Evolutionary conservation across 2,329 filamentous ascomycete species (phyloP).

Genomic region (Ceratocystis lukuohia): DNA sequence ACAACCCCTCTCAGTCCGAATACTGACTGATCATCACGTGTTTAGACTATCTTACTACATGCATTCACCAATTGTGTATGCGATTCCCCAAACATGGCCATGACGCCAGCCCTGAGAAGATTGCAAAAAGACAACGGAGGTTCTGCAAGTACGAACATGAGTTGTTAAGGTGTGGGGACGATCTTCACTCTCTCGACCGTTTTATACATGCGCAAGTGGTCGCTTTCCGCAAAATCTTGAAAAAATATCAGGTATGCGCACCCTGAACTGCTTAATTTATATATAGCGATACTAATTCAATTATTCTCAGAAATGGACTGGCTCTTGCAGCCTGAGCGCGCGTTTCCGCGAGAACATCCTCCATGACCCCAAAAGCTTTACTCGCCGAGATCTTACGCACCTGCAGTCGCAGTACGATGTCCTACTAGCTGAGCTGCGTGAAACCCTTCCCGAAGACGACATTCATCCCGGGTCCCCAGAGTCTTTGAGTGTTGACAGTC

Average conservation of each 20-base stretch:
- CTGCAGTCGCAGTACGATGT: constrained; percentile 39
- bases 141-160: constrained; percentile 42
- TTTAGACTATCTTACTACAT: constrained; percentile 37
- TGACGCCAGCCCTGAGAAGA: constrained; percentile 20
- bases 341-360: constrained; percentile 57
- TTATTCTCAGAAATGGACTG: constrained; percentile 59
- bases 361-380: constrained; percentile 56
- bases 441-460: constrained; percentile 30
- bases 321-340: constrained; percentile 48
- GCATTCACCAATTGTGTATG: constrained; percentile 35
- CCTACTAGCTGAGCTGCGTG: constrained; percentile 35
- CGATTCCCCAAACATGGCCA: constrained; percentile 28
- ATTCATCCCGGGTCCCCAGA: constrained; percentile 31
- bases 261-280: background rate
- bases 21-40: constrained; percentile 21
- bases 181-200: constrained; percentile 55
- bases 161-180: constrained; percentile 49
- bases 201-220: constrained; percentile 62
- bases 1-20: background rate
- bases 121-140: constrained; percentile 35
- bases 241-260: constrained; percentile 58
- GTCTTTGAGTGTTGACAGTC: constrained; percentile 23
- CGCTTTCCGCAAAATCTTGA: constrained; percentile 70
- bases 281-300: background rate
- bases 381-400: constrained; percentile 47